phyloP scores from a whole-genome alignment of 2,329 filamentous ascomycete species.

The Xylariaceae sp. region DNA sequence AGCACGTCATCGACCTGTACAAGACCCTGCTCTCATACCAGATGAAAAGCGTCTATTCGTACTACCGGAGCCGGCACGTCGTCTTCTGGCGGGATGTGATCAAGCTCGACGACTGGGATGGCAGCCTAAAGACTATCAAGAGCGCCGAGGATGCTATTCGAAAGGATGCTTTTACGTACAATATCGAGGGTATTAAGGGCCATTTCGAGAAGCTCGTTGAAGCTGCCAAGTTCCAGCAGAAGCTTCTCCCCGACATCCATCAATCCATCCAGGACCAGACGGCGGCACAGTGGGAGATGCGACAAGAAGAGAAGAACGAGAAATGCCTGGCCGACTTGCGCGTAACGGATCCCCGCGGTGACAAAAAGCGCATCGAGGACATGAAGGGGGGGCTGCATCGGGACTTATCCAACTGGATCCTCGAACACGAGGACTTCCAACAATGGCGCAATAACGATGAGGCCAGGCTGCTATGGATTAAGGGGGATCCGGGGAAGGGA shows the following conservation, averaged over 20 bases:
- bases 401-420: conserved; percentile 46
- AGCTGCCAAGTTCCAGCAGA: background rate
- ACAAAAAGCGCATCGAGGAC: conserved; percentile 10
- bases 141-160: conserved; percentile 33
- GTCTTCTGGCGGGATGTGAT: conserved; percentile 40
- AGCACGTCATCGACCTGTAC: conserved; percentile 45
- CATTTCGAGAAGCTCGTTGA: background rate
- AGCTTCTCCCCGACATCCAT: background rate
- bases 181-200: background rate
- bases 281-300: background rate
- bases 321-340: background rate
- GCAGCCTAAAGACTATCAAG: conserved; percentile 38
- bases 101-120: conserved; percentile 45
- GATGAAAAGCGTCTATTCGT: conserved; percentile 48
- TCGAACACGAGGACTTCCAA: conserved; percentile 36
- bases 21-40: conserved; percentile 47
- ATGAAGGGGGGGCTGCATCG: conserved; percentile 33
- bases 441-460: conserved; percentile 33
- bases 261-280: background rate
- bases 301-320: background rate
- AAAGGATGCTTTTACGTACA: background rate
- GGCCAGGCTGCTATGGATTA: conserved; percentile 45
- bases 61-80: conserved; percentile 39
- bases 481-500: conserved; percentile 48
- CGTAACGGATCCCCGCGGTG: conserved; percentile 5